Evolutionary conservation across 768 basidiomycete genomes (phyloP), one percentile per base, ranked within the genome.

Genomic region (Podaxis sp.): DNA sequence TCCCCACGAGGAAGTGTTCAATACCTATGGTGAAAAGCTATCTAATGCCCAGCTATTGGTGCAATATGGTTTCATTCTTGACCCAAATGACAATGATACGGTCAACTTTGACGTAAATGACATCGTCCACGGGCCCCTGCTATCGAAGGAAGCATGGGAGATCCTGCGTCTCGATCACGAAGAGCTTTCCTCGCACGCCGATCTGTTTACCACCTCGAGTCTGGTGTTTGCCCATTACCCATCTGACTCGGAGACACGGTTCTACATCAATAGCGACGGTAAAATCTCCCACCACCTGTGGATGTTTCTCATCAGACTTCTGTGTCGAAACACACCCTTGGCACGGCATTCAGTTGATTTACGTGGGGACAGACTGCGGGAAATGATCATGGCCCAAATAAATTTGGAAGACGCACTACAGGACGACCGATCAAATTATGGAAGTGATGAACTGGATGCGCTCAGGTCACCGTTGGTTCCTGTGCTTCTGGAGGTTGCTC

Each of bases 41-140:
- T 76, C 78, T 17, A 93, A 92, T 69, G 84, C 89, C 1, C 75
- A 86, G 67, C 80, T 93, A 13, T 76, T 92, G 56, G 78, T 76
- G 15, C 85, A 82, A 65, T 93, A 93, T 71, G 91, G 91, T 0
- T 93, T 93, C 69, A 71, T 78, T 28, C 78, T 93, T n/a, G 87
- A 91, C 51, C 85, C 79, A 24, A 92, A 92, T 70, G 88, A 87
- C 53, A 78, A 84, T 64, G 90, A 92, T 68, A 69, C 75, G n/a
- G 68, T 89, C 24, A 75, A 71, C 5, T 84, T 81, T 80, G 72
- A 73, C 12, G 52, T 74, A 11, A 66, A 68, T 7, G 77, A 81
- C 46, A 66, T 80, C 7, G 57, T 67, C 51, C 58, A 68, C 53
- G 46, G 58, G 54, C 62, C 67, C 52, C 46, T 41, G 41, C 62